These are phyloP conservation scores for Cruciata laevipes DNA, from an alignment of 257 asterid genomes.

Conservation along the genomic window DNA sequence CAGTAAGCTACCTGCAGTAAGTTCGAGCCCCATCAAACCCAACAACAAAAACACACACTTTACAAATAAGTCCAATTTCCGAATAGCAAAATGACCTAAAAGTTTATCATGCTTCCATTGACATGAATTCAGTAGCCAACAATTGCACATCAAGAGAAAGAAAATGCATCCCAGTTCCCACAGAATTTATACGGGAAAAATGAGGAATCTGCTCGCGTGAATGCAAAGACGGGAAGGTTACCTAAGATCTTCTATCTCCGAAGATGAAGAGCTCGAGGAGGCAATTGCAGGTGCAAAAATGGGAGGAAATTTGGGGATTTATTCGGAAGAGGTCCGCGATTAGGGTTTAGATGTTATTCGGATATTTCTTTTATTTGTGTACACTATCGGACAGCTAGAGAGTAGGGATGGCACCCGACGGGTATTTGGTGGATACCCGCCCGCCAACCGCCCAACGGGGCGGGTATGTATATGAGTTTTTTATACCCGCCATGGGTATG, in stretches of 20 bases:
- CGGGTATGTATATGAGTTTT: no score
- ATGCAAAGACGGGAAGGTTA: background rate
- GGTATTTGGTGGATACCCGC: no score
- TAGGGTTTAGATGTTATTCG: constrained; percentile 18
- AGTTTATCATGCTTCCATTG: background rate
- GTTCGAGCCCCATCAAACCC: constrained; percentile 50
- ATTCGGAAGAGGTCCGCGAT: background rate
- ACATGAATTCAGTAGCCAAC: background rate
- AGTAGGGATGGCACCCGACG: no score
- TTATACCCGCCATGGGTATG: no score
- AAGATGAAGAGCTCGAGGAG: background rate
- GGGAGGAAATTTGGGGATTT: background rate
- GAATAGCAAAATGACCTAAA: background rate
- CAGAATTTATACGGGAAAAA: background rate
- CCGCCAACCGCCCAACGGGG: no score
- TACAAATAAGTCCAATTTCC: background rate
- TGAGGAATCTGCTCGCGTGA: background rate
- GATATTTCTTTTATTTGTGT: background rate
- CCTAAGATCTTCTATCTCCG: constrained; percentile 3
- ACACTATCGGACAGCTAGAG: background rate
- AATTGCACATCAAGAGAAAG: background rate
- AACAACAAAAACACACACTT: background rate
- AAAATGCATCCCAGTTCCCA: background rate
- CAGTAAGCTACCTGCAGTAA: constrained; percentile 85
- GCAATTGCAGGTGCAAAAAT: background rate